Evolutionary conservation across 2,329 filamentous ascomycete genomes (phyloP), one percentile per base, ranked within the genome.

Genomic region (Alternaria rosae): DNA sequence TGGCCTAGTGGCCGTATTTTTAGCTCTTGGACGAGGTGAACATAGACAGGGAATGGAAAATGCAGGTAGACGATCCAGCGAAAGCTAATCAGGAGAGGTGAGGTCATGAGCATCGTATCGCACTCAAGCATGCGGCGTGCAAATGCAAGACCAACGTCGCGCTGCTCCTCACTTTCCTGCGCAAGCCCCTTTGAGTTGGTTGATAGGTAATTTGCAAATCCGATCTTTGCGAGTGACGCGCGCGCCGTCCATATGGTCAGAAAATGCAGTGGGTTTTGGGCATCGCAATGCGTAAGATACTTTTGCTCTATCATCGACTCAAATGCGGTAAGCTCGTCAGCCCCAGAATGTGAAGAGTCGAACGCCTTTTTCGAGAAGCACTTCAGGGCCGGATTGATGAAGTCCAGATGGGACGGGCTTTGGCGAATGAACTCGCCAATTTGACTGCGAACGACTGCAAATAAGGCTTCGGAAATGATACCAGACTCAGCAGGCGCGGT

Each of bases 21-120:
- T 32, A 86, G 59, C 26, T 84, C 79, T 61, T 84, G 78, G 1
- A 80, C 62, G 7, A 85, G 64, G 44, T 85, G 79, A 11, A 85
- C 73, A 63, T 85, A 85, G 2, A 82, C 83, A 0, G 80, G 80
- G 44, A 85, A 82, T 0, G 84, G 85, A 57, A 86, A 85, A 65
- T 85, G 70, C 23, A 79, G 73, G 5, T 79, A 71, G 2, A 77
- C 54, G 1, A 82, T 62, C 85, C 84, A 86, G 6, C 61, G 65
- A 57, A 76, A 85, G 4, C 77, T 70, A 68, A 76, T 80, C 3
- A 76, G 81, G 0, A 82, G 70, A 1, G 80, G 76, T 0, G 82
- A 83, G 1, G 67, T 74, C 65, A 81, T 78, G 17, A 85, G 62
- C 42, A 77, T 81, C 0, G 83, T 84, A 61, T 86, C 83, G 65